phyloP scores from a whole-genome alignment of 257 asterid genomes.

The Capsicum chinense region DNA sequence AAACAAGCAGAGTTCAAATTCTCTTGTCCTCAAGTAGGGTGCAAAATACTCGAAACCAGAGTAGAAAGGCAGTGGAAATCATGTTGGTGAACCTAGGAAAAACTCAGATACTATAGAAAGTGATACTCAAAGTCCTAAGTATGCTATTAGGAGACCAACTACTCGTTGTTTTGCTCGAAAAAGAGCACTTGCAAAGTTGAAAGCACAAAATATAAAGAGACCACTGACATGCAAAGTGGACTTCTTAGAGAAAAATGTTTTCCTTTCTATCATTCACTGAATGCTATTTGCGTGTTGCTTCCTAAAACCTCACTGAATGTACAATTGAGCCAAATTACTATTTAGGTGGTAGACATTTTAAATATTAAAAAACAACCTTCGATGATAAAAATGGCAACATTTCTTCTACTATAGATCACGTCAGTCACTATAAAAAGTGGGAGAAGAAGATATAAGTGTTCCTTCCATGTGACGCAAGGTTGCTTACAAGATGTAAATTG shows the following conservation, averaged over 20 bases:
- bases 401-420: background rate
- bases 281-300: too few relatives aligned
- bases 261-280: constrained; percentile 27
- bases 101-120: constrained; percentile 83
- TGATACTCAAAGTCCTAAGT: constrained; percentile 59
- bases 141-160: constrained; percentile 49
- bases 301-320: too few relatives aligned
- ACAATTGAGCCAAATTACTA: background rate
- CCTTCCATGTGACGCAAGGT: background rate
- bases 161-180: constrained; percentile 56
- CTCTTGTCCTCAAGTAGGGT: constrained; percentile 33
- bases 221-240: constrained; percentile 45
- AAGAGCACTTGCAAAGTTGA: constrained; percentile 49
- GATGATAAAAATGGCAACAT: constrained; percentile 1
- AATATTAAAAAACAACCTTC: constrained; percentile 5
- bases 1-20: constrained; percentile 42
- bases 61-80: constrained; percentile 40
- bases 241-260: constrained; percentile 40
- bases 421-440: background rate
- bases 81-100: constrained; percentile 47
- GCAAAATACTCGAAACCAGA: constrained; percentile 43
- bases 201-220: constrained; percentile 39
- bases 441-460: constrained; percentile 12
- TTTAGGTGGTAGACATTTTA: constrained; percentile 7
- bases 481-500: constrained; percentile 20